Evolutionary conservation across 1,284 basidiomycete species (phyloP).

Genomic region (Papiliotrema laurentii): DNA sequence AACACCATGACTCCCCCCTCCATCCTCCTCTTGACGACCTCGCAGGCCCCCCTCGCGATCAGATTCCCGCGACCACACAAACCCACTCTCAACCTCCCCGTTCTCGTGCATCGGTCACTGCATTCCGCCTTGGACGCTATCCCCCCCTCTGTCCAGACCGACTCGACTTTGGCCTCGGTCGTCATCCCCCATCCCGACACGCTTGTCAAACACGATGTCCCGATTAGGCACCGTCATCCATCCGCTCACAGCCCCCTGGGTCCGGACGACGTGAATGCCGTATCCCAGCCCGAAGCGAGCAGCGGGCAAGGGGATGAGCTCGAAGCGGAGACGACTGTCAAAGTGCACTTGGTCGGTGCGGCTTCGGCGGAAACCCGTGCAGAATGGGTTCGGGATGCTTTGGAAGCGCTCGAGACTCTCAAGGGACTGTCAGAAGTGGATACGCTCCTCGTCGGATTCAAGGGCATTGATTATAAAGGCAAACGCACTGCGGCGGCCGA

Average conservation of each 20-base stretch:
- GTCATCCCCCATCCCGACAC: slow-evolving; percentile 32
- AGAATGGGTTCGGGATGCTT: slow-evolving; percentile 21
- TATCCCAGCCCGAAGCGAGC: neutral
- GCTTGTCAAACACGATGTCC: slow-evolving; percentile 31
- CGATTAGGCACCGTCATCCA: slow-evolving; percentile 1
- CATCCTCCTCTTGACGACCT: slow-evolving; percentile 40
- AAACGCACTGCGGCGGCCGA: slow-evolving; percentile 20
- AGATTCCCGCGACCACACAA: slow-evolving; percentile 38
- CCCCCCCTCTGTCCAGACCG: slow-evolving; percentile 8
- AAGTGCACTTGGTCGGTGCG: slow-evolving; percentile 33
- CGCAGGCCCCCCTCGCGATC: slow-evolving; percentile 36
- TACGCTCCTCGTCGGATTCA: slow-evolving; percentile 40
- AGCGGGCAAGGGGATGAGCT: neutral
- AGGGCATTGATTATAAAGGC: slow-evolving; percentile 40
- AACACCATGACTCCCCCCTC: slow-evolving; percentile 9
- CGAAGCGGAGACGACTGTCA: slow-evolving; percentile 44
- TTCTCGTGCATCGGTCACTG: slow-evolving; percentile 42
- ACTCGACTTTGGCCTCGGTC: slow-evolving; percentile 1
- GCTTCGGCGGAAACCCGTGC: neutral
- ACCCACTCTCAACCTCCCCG: slow-evolving; percentile 33
- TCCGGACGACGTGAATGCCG: neutral
- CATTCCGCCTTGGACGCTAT: slow-evolving; percentile 39
- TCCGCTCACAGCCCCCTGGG: neutral
- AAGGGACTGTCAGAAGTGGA: slow-evolving; percentile 35
- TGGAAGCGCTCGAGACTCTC: slow-evolving; percentile 13